Evolutionary conservation across 2,329 filamentous ascomycete genomes (phyloP).

Genomic region (Phoma sp.): DNA sequence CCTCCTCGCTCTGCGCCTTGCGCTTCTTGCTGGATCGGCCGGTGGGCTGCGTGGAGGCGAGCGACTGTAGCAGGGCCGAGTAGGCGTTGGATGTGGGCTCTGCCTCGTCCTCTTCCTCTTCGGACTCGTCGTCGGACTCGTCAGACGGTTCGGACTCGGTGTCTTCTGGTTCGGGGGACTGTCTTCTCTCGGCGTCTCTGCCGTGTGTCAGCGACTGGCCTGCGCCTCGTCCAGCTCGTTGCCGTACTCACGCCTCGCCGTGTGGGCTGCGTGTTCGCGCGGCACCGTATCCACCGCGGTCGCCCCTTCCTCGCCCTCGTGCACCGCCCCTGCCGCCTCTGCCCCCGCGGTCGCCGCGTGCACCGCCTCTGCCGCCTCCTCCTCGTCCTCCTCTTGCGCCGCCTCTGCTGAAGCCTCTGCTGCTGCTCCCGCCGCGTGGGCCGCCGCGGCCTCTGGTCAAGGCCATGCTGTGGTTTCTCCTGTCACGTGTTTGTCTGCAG

Average conservation of each 20-base stretch:
- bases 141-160: conserved; percentile 34
- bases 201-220: conserved; percentile 21
- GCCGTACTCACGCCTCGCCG: conserved; percentile 41
- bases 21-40: conserved; percentile 61
- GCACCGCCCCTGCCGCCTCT: conserved; percentile 28
- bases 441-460: conserved; percentile 23
- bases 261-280: conserved; percentile 38
- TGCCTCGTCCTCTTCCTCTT: conserved; percentile 26
- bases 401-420: not conserved
- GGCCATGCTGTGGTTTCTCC: conserved; percentile 21
- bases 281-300: conserved; percentile 37
- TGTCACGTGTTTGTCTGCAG: no score
- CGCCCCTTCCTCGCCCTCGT: conserved; percentile 39
- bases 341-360: conserved; percentile 25
- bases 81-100: conserved; percentile 56
- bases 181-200: conserved; percentile 23
- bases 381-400: not conserved
- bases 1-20: conserved; percentile 53
- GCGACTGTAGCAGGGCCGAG: conserved; percentile 63
- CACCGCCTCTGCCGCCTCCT: conserved; percentile 36
- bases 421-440: conserved; percentile 3
- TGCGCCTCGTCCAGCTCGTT: conserved; percentile 6
- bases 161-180: conserved; percentile 31
- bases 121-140: conserved; percentile 39
- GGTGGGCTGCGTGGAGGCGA: conserved; percentile 50